These are phyloP conservation scores for Candida ascalaphidarum DNA, from an alignment of 805 yeast species.

Conservation along the genomic window DNA sequence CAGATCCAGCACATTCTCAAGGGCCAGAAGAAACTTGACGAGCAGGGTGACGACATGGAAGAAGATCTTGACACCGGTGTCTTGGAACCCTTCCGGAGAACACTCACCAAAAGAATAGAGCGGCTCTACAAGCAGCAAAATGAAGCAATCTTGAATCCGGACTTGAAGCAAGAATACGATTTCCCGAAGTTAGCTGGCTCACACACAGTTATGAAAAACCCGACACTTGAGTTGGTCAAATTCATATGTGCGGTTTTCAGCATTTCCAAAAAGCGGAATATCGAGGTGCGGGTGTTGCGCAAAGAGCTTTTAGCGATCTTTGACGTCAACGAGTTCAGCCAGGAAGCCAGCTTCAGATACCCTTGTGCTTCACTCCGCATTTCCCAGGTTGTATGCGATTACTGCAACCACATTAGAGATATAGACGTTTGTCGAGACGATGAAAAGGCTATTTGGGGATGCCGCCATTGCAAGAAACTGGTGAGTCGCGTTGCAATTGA, in stretches of 20 bases:
- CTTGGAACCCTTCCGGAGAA: constrained; percentile 49
- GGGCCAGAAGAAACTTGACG: constrained; percentile 29
- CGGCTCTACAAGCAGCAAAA: constrained; percentile 61
- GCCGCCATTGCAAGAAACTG: constrained; percentile 56
- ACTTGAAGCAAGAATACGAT: constrained; percentile 52
- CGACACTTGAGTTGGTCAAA: constrained; percentile 75
- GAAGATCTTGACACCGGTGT: constrained; percentile 35
- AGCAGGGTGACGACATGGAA: constrained; percentile 26
- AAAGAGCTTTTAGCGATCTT: constrained; percentile 64
- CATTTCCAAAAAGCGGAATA: constrained; percentile 51
- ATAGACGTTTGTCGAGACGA: constrained; percentile 76
- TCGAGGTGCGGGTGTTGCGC: constrained; percentile 70
- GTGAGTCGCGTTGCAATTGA: constrained; percentile 68
- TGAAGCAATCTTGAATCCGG: constrained; percentile 63
- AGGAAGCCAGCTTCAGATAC: constrained; percentile 60
- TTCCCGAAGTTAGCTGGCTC: constrained; percentile 79
- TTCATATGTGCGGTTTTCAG: constrained; percentile 63
- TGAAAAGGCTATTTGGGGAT: constrained; percentile 44
- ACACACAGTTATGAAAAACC: constrained; percentile 48
- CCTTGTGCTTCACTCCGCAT: constrained; percentile 67
- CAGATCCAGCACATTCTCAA: constrained; percentile 52
- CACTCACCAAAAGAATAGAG: constrained; percentile 57
- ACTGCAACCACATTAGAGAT: constrained; percentile 68
- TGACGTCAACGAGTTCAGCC: constrained; percentile 79
- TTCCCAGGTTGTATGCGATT: constrained; percentile 65